Evolutionary conservation across 2,329 filamentous ascomycete species (phyloP).

Genomic region (Pseudogymnoascus sp.): DNA sequence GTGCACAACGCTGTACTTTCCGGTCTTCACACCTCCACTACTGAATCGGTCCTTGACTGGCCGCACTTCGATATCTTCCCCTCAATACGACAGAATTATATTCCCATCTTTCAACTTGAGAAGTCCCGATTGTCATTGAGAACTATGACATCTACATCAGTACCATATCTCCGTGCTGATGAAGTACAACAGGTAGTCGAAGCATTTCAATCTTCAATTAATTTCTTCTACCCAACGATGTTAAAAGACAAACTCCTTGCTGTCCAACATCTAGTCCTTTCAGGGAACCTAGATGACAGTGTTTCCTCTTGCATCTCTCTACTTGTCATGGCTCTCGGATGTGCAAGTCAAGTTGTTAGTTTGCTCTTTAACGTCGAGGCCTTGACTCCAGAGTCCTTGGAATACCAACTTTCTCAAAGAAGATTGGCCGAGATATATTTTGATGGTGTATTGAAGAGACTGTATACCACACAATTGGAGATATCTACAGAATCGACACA

Average conservation of each 20-base stretch:
- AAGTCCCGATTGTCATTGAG: slow-evolving; percentile 35
- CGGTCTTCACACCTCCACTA: slow-evolving; percentile 45
- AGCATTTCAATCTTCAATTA: slow-evolving; percentile 42
- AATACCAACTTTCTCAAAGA: slow-evolving; percentile 30
- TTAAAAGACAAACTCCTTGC: slow-evolving; percentile 35
- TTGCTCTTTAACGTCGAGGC: slow-evolving; percentile 21
- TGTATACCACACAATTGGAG: slow-evolving; percentile 42
- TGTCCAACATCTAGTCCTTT: slow-evolving; percentile 31
- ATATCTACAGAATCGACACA: slow-evolving; percentile 43
- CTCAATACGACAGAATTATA: slow-evolving; percentile 37
- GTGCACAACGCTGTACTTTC: slow-evolving; percentile 43
- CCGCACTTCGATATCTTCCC: slow-evolving; percentile 43
- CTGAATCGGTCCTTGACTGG: slow-evolving; percentile 47
- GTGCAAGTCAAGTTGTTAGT: slow-evolving; percentile 10
- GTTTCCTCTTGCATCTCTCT: slow-evolving; percentile 39
- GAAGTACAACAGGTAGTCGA: slow-evolving; percentile 39
- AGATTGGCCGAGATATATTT: slow-evolving; percentile 41
- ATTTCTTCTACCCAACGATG: slow-evolving; percentile 50
- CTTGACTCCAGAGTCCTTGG: slow-evolving; percentile 26
- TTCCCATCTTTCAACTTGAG: slow-evolving; percentile 44
- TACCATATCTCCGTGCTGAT: slow-evolving; percentile 38
- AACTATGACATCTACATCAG: slow-evolving; percentile 33
- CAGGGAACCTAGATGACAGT: slow-evolving; percentile 34
- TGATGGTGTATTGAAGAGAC: slow-evolving; percentile 40
- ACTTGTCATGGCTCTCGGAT: slow-evolving; percentile 6